Evolutionary conservation across 768 basidiomycete species (phyloP), one percentile per base, ranked within the genome.

Genomic region (Russula foetens): DNA sequence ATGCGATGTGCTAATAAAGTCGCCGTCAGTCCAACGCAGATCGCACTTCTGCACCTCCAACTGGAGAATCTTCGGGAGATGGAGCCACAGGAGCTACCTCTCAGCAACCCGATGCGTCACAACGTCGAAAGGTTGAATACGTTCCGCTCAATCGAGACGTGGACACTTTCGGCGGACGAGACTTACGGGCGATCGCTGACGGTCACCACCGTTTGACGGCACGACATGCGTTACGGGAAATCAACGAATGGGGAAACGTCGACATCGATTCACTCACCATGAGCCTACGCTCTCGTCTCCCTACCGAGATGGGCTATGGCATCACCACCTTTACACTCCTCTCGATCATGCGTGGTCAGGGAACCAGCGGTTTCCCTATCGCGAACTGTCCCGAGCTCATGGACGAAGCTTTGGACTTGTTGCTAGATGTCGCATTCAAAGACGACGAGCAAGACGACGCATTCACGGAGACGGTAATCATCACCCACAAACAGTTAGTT

Each of bases 201-300:
- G 90, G 92, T 66, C 77, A 81, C 56, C 67, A 72, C 31, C 79
- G 75, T 35, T 43, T 72, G n/a, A 76, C 81, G 48, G 35, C 52
- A 75, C 79, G 54, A 81, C 88, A 46, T 78, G 81, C 7, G 71
- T 88, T 67, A 80, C 88, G 59, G 21, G 83, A 86, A 53, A 80
- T 91, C 63, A 84, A 86, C 69, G 92, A 95, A 55, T 92, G 94
- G 84, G 93, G 92, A 23, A 79, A 78, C 8, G 83, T 96, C 52
- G 95, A 98, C 67, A 85, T 98, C 59, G 94, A 97, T 69, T 85
- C 85, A n/a, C 78, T 99, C 52, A 86, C 85, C n/a, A 86, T 99
- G 87, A 90, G 90, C 31, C 75, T 99, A 43, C 88, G 94, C 33
- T 96, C 90, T 38, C 80, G 95, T 38, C 74, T 98, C 44, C 80